These are phyloP conservation scores for Quercus lobata DNA, from an alignment of 331 rosid species.

Conservation along the genomic window DNA sequence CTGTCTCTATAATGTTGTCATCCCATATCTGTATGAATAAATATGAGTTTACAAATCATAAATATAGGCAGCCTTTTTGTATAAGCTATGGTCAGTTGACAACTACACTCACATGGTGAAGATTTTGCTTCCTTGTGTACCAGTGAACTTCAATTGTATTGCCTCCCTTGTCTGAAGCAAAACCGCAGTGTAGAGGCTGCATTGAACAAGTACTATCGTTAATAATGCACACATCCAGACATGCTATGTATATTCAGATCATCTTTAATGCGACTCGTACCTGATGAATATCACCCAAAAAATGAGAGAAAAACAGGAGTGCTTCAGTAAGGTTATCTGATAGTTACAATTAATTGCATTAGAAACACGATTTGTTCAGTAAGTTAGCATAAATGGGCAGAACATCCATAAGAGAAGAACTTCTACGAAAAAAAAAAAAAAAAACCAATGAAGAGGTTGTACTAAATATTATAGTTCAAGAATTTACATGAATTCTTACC, in stretches of 20 bases:
- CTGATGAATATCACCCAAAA: slow-evolving; percentile 90
- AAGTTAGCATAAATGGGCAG: not conserved
- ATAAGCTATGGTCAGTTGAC: not conserved
- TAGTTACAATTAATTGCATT: not conserved
- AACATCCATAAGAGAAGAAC: not conserved
- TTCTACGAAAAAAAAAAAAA: not conserved
- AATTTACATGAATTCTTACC: slow-evolving; percentile 33
- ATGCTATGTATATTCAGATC: not conserved
- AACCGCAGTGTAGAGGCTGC: slow-evolving; percentile 94
- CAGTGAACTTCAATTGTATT: slow-evolving; percentile 66
- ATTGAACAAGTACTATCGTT: not conserved
- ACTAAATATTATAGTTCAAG: not conserved
- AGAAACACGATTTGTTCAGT: slow-evolving; percentile 9
- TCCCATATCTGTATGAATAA: slow-evolving; percentile 66
- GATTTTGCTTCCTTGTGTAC: slow-evolving; percentile 72
- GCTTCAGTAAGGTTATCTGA: slow-evolving; percentile 86
- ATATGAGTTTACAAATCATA: not conserved
- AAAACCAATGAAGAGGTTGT: not conserved
- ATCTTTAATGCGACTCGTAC: slow-evolving; percentile 20
- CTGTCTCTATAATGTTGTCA: slow-evolving; percentile 60
- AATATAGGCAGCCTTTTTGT: not conserved
- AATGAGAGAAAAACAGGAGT: slow-evolving; percentile 72
- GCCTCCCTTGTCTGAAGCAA: slow-evolving; percentile 70
- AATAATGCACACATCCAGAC: not conserved
- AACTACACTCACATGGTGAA: slow-evolving; percentile 67